phyloP scores from a whole-genome alignment of 106 monocot genomes.

The Dendrobium nobile region DNA sequence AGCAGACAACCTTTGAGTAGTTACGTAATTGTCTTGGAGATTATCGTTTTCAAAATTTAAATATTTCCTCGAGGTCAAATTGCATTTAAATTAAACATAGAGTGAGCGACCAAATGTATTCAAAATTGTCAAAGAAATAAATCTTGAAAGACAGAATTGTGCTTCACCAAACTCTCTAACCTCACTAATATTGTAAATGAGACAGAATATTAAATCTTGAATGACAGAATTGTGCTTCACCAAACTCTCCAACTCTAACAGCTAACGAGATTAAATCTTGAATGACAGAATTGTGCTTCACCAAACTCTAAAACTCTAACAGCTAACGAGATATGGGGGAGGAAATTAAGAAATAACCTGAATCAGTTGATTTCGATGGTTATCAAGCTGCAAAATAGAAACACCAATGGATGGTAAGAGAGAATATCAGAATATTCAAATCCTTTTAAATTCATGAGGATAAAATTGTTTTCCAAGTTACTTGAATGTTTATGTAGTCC shows the following conservation, averaged over 20 bases:
- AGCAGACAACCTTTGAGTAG: neutral
- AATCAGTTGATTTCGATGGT: conserved; percentile 97
- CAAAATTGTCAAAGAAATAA: too few relatives aligned
- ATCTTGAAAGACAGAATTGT: neutral
- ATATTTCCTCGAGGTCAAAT: neutral
- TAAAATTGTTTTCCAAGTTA: conserved; percentile 12
- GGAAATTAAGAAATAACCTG: conserved; percentile 46
- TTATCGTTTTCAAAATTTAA: neutral
- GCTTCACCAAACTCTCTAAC: neutral
- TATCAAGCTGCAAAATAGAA: conserved; percentile 73
- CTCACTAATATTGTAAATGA: neutral
- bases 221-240: too few relatives aligned
- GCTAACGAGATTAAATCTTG: neutral
- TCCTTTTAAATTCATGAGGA: neutral
- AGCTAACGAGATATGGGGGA: neutral
- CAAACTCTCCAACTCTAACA: too few relatives aligned
- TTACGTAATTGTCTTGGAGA: neutral
- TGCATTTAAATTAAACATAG: neutral
- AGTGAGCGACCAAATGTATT: neutral
- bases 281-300: too few relatives aligned
- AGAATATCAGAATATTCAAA: neutral
- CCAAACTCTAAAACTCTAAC: too few relatives aligned
- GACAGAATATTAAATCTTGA: too few relatives aligned
- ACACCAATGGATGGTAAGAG: neutral
- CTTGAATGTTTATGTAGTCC: conserved; percentile 98